Evolutionary conservation across 139 green algal species (phyloP).

Genomic region (Picochlorum sp.): DNA sequence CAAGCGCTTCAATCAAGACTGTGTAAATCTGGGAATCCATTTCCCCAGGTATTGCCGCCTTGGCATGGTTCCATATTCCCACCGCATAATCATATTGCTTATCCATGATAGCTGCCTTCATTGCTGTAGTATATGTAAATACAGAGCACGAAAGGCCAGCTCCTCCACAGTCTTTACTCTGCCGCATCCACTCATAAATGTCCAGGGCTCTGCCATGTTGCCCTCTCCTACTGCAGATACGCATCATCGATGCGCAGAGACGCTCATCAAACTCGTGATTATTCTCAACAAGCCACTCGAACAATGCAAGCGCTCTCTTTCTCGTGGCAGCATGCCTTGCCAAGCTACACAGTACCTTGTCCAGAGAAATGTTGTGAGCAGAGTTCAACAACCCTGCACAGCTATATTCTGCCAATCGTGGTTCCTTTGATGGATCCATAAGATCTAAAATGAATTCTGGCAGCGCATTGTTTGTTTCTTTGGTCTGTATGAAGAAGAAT

Average conservation of each 20-base stretch:
- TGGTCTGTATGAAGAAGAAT: too few relatives aligned
- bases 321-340: conserved; percentile 65
- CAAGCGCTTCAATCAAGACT: conserved; percentile 72
- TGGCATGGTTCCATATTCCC: conserved; percentile 52
- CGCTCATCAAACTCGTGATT: conserved; percentile 66
- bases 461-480: too few relatives aligned
- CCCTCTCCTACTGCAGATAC: conserved; percentile 65
- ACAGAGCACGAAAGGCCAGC: conserved; percentile 55
- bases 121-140: conserved; percentile 83
- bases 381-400: background rate
- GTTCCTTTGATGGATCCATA: too few relatives aligned
- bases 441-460: too few relatives aligned
- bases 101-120: conserved; percentile 65
- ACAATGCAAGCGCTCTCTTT: conserved; percentile 58
- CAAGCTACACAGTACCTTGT: conserved; percentile 68
- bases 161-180: conserved; percentile 37
- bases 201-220: conserved; percentile 52
- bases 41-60: conserved; percentile 31
- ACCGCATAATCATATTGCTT: conserved; percentile 49
- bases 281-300: conserved; percentile 60
- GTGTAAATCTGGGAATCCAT: conserved; percentile 73
- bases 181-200: conserved; percentile 83
- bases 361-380: conserved; percentile 68
- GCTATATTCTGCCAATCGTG: too few relatives aligned
- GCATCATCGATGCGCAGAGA: conserved; percentile 78